Conservation (phyloP, 495 filamentous ascomycete genomes). For the Oidiodendron maius region DNA sequence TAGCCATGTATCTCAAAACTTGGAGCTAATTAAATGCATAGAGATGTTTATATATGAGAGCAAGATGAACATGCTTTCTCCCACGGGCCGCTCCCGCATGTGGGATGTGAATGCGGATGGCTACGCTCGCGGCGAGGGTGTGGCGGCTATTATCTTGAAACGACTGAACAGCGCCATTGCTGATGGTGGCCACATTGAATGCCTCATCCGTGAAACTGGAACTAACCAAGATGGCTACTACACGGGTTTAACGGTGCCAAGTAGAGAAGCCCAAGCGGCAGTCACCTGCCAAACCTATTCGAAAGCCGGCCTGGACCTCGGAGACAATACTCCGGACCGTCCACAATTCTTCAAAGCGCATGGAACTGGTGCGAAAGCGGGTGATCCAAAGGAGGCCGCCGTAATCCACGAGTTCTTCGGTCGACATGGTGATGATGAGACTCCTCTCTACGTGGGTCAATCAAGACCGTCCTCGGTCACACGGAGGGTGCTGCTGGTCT, state of each 20-base stretch:
- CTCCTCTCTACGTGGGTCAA: slow-evolving; percentile 39
- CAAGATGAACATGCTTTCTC: slow-evolving; percentile 30
- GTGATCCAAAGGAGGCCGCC: slow-evolving; percentile 14
- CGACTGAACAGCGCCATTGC: slow-evolving; percentile 46
- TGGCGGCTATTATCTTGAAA: slow-evolving; percentile 55
- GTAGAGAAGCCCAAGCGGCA: slow-evolving; percentile 46
- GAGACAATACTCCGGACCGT: neutral
- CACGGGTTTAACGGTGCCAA: slow-evolving; percentile 57
- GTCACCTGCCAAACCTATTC: slow-evolving; percentile 48
- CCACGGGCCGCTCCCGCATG: slow-evolving; percentile 43
- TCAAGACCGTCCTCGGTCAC: slow-evolving; percentile 47
- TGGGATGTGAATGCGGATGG: slow-evolving; percentile 60
- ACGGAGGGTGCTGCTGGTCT: slow-evolving; percentile 43
- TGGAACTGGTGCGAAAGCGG: slow-evolving; percentile 38
- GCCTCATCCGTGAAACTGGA: slow-evolving; percentile 52
- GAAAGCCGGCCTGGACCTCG: slow-evolving; percentile 28
- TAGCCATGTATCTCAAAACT: no score
- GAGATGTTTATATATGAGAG: slow-evolving; percentile 22
- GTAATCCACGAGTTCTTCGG: slow-evolving; percentile 14
- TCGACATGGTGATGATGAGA: slow-evolving; percentile 1
- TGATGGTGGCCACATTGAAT: slow-evolving; percentile 55
- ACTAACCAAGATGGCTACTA: slow-evolving; percentile 59
- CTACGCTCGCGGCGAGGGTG: slow-evolving; percentile 62
- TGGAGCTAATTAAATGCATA: no score
- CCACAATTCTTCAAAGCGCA: slow-evolving; percentile 19